Percentiles rank a stretch among this genome's conserved stretches.
Conservation (phyloP, 495 filamentous ascomycete genomes). For the Xylaria bambusicola region DNA sequence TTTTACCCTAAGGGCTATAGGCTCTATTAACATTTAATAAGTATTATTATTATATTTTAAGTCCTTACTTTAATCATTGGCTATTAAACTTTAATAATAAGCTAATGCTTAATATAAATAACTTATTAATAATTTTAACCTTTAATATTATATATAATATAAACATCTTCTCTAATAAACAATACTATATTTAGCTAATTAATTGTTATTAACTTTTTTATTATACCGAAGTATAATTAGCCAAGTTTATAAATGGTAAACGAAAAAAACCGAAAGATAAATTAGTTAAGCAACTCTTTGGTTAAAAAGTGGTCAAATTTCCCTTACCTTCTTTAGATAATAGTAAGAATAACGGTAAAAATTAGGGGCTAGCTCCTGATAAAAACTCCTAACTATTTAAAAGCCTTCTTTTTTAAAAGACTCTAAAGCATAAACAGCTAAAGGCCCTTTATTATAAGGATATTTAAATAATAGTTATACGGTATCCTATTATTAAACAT, state of each 20-base stretch:
- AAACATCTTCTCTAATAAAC: slow-evolving; percentile 26
- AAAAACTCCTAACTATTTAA: slow-evolving; percentile 2
- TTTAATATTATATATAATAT: slow-evolving; percentile 33
- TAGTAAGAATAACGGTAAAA: slow-evolving; percentile 1
- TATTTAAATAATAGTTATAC: not conserved
- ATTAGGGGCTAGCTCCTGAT: too few relatives aligned
- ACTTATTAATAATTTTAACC: slow-evolving; percentile 26
- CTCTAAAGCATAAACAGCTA: slow-evolving; percentile 2
- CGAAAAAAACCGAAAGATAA: slow-evolving; percentile 22
- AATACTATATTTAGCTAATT: slow-evolving; percentile 18
- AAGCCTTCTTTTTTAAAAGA: slow-evolving; percentile 9
- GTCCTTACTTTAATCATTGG: too few relatives aligned
- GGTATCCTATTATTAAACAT: not conserved
- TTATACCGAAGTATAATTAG: slow-evolving; percentile 22
- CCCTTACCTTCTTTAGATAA: not conserved
- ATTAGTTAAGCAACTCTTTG: slow-evolving; percentile 22
- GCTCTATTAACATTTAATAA: too few relatives aligned
- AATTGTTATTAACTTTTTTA: slow-evolving; percentile 22
- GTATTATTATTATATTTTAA: too few relatives aligned
- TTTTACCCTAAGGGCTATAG: too few relatives aligned
- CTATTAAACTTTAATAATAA: slow-evolving; percentile 25
- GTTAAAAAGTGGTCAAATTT: not conserved
- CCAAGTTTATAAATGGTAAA: slow-evolving; percentile 26
- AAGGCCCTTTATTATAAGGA: slow-evolving; percentile 35
- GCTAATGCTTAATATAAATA: slow-evolving; percentile 25